These are phyloP conservation scores for Corylus americana DNA, from an alignment of 306 rosid genomes.

Conservation along the genomic window DNA sequence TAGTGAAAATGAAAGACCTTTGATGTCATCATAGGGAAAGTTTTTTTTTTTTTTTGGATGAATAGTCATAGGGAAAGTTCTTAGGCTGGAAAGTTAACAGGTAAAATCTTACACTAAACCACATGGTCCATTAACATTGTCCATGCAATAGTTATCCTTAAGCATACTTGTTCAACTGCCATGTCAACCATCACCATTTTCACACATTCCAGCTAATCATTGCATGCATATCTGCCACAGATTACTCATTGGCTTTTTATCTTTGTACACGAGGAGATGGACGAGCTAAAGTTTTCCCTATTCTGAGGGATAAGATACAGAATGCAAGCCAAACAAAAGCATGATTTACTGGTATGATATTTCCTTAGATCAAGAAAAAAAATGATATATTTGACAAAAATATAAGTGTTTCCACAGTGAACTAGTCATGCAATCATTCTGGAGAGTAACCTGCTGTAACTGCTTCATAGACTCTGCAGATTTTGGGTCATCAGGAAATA, in stretches of 20 bases:
- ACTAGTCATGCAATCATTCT: conserved; percentile 6
- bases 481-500: conserved; percentile 87
- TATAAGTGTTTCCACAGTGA: not conserved
- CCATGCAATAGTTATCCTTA: not conserved
- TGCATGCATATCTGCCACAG: not conserved
- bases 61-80: not conserved
- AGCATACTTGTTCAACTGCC: not conserved
- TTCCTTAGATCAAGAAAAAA: not conserved
- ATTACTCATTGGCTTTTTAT: not conserved
- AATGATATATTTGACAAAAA: not conserved
- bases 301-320: not conserved
- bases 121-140: not conserved
- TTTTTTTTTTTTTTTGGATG: too few species aligned
- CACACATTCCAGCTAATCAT: not conserved
- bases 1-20: not conserved
- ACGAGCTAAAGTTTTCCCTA: not conserved
- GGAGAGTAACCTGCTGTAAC: conserved; percentile 75
- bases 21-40: not conserved
- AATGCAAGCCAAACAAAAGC: not conserved
- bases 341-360: not conserved
- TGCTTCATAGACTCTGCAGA: conserved; percentile 89
- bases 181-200: not conserved
- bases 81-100: not conserved
- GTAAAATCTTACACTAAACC: not conserved
- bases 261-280: not conserved